A percentile compares a stretch with the other conserved stretches of the same genome.
Evolutionary conservation across 306 rosid species (phyloP).

Genomic region (Medicago ruthenica): DNA sequence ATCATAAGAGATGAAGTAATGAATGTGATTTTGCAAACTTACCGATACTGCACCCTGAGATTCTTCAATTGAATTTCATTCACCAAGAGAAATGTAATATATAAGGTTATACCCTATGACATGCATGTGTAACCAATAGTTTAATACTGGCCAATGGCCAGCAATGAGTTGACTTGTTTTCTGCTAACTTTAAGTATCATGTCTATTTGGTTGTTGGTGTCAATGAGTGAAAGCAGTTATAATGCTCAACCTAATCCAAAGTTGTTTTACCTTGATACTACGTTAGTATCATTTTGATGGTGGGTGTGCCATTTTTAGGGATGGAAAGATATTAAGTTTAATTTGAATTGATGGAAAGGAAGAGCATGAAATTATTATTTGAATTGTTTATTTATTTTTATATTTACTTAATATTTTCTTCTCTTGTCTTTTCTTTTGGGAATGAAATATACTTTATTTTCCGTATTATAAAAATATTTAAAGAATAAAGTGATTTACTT

Average conservation of each 20-base stretch:
- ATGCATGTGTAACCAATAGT: not conserved
- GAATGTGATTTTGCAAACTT: not conserved
- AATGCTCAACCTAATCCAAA: slow-evolving; percentile 3
- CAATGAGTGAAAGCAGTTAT: slow-evolving; percentile 22
- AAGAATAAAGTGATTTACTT: not conserved
- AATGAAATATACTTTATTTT: too few relatives aligned
- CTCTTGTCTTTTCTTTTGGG: not conserved
- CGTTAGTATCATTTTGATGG: not conserved
- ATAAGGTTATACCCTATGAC: not conserved
- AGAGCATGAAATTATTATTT: not conserved
- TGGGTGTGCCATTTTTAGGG: not conserved
- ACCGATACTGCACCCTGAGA: not conserved
- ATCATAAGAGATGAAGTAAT: slow-evolving; percentile 9
- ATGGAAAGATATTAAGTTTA: not conserved
- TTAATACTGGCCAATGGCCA: not conserved
- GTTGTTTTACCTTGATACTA: slow-evolving; percentile 26
- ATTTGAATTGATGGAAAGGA: not conserved
- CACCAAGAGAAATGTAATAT: not conserved
- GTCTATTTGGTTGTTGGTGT: not conserved
- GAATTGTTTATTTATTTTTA: not conserved
- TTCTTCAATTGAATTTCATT: not conserved
- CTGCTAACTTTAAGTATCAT: not conserved
- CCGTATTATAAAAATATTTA: not conserved
- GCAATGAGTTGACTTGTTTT: slow-evolving; percentile 33
- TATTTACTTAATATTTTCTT: not conserved